Base-by-base conservation (phyloP, 2,329 filamentous ascomycete species). In the Byssothecium circinans region DNA sequence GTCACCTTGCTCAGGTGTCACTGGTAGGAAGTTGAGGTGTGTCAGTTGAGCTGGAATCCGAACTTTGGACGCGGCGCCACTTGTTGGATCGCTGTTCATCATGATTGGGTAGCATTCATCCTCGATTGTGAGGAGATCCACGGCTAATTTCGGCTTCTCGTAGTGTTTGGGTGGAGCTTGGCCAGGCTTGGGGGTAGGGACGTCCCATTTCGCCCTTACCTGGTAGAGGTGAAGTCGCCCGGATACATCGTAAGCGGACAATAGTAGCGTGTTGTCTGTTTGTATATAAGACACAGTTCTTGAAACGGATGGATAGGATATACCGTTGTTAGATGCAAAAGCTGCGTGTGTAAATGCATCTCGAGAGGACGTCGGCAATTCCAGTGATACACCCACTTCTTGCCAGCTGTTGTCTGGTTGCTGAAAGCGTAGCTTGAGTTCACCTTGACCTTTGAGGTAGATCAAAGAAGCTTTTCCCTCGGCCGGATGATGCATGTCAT, bases 341-440 rank as follows among this genome's bases (percentile, higher is more conserved):
- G 69, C 66, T 4, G 70, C 72, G 45, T 74, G 71, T 1, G 67
- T 72, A 29, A 73, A 72, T 6, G 62, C 47, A 44, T 69, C 69
- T 30, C 64, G 84, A 0, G 86, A 84, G 27, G 84, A 84, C 22
- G 83, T 79, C 47, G 89, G 79, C 52, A 84, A 85, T 64, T 91
- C 88, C 29, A 95, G 72, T 53, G 92, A 87, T n/a, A 86, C 75
- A 2, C 81, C 81, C 0, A 83, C 81, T 63, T 95, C 88, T 50
- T 86, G 82, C 73, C 89, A 86, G 58, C 83, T 83, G 46, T 78
- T 81, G 66, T 85, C 89, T 35, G 82, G 84, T 55, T 91, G 88
- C 33, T 88, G 82, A 74, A 86, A 96, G 40, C 91, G 79, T 61
- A 96, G 77, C 60, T 85, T 87, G 45, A 96, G 76, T 39, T 83